Evolutionary conservation across 257 asterid species (phyloP), one percentile per base, ranked within the genome.

Genomic region (Solanum commersonii): DNA sequence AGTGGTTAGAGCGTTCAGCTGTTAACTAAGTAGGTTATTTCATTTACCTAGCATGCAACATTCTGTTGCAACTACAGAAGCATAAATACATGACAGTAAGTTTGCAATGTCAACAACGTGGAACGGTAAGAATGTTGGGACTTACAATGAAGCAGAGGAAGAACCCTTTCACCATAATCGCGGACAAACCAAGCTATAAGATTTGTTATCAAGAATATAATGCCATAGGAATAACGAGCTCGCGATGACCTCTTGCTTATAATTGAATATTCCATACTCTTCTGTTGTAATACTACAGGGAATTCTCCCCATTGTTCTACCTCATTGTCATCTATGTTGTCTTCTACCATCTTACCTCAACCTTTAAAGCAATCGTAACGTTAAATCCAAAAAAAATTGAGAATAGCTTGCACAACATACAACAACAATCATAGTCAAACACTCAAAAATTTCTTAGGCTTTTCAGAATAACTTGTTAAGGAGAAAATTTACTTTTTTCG

Each of bases 141-240:
- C 98, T 95, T 90, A 96, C 99, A 94, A 44, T 91, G 95, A 56
- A 96, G 90, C 90, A 94, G 52, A 16, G 96, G 95, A 37, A 92
- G 90, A 88, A 92, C 87, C 91, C 87, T 92, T 82, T 94, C 94
- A 10, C 98, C 98, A 88, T 96, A 96, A 89, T 96, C 99, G 10
- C 98, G 94, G 34, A 95, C 88, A 49, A 96, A 94, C 98, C 99
- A 96, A 49, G 97, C 99, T 71, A 95, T 91, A 59, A 96, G 90
- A 86, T 93, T 95, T 35, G 94, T 95, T 8, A 94, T 86, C 88
- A 94, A 88, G 89, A 95, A 96, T 15, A 95, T 86, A 34, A 92
- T 91, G 83, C 98, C 99, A 87, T 96, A 96, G 3, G 92, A 94
- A 87, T 94, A 96, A 27, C 99, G 98, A 56, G 96, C 95, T 34